Evolutionary conservation across 306 rosid genomes (phyloP).

Genomic region (Gleditsia sinensis): DNA sequence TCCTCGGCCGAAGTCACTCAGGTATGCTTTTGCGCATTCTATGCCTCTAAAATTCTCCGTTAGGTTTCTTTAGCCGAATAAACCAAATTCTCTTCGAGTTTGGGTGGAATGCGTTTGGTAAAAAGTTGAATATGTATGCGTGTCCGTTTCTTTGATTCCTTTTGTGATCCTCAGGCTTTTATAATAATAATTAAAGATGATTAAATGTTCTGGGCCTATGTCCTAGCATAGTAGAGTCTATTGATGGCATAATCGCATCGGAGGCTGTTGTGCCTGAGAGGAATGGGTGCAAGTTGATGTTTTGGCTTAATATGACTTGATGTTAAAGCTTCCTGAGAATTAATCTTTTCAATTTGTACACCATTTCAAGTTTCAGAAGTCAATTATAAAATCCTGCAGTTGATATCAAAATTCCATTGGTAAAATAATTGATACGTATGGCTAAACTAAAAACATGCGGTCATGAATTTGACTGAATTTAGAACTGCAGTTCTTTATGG

Average conservation of each 20-base stretch:
- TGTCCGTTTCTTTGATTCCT: neutral
- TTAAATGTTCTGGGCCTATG: conserved; percentile 15
- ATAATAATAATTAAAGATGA: neutral
- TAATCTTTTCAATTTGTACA: conserved; percentile 12
- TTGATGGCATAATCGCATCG: conserved; percentile 2
- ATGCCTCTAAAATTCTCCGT: neutral
- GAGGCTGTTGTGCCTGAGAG: conserved; percentile 3
- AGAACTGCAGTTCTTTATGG: neutral
- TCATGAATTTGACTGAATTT: neutral
- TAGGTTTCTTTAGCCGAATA: neutral
- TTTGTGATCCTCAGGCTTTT: neutral
- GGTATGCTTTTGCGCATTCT: conserved; percentile 43
- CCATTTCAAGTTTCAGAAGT: conserved; percentile 14
- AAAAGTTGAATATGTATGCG: neutral
- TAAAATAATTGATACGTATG: neutral
- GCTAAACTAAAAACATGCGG: neutral
- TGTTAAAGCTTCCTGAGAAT: conserved; percentile 24
- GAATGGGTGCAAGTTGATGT: neutral
- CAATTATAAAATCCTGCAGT: neutral
- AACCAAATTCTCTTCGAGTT: conserved; percentile 8
- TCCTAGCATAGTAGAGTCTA: neutral
- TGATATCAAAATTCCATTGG: conserved; percentile 5
- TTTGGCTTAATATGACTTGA: conserved; percentile 20
- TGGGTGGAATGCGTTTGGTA: neutral
- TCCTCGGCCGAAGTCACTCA: conserved; percentile 97